Evolutionary conservation across 179 eudicot genomes (phyloP).

Genomic region (Heliamphora ciliata): DNA sequence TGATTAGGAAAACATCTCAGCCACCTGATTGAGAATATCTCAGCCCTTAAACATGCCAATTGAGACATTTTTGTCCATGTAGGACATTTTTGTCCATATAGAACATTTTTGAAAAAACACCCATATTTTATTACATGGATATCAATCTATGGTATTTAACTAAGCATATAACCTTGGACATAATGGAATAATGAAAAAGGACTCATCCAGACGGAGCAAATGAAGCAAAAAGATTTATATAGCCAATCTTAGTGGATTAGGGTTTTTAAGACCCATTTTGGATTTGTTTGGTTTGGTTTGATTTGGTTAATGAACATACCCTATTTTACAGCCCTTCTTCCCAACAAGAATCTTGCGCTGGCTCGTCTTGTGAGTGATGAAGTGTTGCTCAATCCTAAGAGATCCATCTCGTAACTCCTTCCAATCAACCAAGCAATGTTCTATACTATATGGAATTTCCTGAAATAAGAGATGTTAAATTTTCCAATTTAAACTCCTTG

Average conservation of each 20-base stretch:
- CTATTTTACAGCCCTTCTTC: conserved; percentile 87
- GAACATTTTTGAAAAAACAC: too few relatives aligned
- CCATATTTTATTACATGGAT: too few relatives aligned
- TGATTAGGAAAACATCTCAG: too few relatives aligned
- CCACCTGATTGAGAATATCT: too few relatives aligned
- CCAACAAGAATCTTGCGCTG: conserved; percentile 92
- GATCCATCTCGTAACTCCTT: conserved; percentile 86
- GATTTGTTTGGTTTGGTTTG: too few relatives aligned
- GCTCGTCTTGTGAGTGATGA: conserved; percentile 72
- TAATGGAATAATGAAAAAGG: neutral
- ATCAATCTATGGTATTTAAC: neutral
- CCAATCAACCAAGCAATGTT: conserved; percentile 85
- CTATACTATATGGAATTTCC: conserved; percentile 89
- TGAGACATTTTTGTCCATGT: too few relatives aligned
- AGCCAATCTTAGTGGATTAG: neutral
- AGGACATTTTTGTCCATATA: too few relatives aligned
- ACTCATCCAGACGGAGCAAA: neutral
- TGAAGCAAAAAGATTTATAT: neutral
- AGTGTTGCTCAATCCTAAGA: conserved; percentile 81
- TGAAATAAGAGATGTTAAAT: conserved; percentile 23
- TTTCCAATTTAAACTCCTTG: neutral
- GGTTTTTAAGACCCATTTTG: neutral
- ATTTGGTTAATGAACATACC: conserved; percentile 31
- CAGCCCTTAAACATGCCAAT: too few relatives aligned
- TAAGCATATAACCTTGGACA: neutral